Evolutionary conservation across 371 early-diverging fungal genomes (phyloP), one percentile per base, ranked within the genome.

Genomic region (Mucor ambiguus): DNA sequence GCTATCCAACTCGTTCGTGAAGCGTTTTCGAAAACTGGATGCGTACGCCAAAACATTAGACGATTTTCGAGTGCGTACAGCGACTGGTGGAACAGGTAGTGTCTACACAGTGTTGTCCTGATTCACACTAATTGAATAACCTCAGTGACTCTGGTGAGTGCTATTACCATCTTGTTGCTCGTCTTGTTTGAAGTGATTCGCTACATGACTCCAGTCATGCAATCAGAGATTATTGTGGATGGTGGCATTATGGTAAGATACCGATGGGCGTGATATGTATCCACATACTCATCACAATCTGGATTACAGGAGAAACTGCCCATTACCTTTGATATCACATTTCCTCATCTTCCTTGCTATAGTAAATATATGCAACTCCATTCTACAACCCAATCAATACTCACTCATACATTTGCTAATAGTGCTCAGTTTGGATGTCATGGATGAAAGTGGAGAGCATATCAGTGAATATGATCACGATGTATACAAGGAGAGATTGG

Each of bases 11-110:
- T 80, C 80, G 24, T 72, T 79, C 30, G 41, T 81, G 8, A 84
- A 81, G 58, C 75, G 86, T 41, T 85, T 91, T 64, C 85, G 85
- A 63, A 79, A 81, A 61, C 89, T 96, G 63, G 99, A 98, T 74
- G 96, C 95, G 22, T 97, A 96, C 69, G 98, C 99, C n/a, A 98
- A 98, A 71, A 95, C 98, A 2, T 83, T 96, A 18, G 99, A 98
- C 68, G 97, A 98, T 77, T 95, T 97, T 77, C 87, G 94, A 59
- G 84, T 95, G 56, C 89, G 92, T 72, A 98, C 98, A n/a, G 80
- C 85, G 18, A 85, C 93, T 1, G 98, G 98, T 59, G 97, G 93
- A 41, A 66, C 81, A 58, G 91, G 95, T 94, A 90, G 46, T 12
- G 11, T 28, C 14, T 16, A 58, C 0, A 1, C 12, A n/a, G 14